Evolutionary conservation across 768 basidiomycete species (phyloP).

Genomic region (Suillus americanus): DNA sequence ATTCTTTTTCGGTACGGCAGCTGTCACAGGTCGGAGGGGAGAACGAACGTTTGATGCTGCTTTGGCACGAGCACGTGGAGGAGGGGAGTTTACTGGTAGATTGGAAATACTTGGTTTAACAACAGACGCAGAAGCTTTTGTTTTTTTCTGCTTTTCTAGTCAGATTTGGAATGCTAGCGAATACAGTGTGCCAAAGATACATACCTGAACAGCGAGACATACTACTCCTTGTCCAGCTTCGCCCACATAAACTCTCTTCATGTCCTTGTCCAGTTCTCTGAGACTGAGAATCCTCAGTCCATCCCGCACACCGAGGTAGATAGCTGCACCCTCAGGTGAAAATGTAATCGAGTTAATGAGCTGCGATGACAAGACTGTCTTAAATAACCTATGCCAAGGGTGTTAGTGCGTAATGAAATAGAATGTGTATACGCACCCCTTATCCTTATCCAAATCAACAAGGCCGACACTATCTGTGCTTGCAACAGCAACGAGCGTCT

Average conservation of each 20-base stretch:
- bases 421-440: conserved; percentile 44
- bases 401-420: conserved; percentile 5
- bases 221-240: conserved; percentile 47
- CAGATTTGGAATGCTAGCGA: not conserved
- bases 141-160: conserved; percentile 13
- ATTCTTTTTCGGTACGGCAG: not conserved
- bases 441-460: conserved; percentile 75
- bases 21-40: not conserved
- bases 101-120: conserved; percentile 9
- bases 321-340: conserved; percentile 64
- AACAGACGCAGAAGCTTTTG: conserved; percentile 9
- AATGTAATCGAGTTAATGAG: conserved; percentile 62
- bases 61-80: conserved; percentile 9
- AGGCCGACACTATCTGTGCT: conserved; percentile 54
- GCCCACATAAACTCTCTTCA: conserved; percentile 52
- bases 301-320: conserved; percentile 64
- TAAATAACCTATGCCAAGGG: conserved; percentile 47
- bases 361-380: conserved; percentile 52
- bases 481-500: conserved; percentile 62
- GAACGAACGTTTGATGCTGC: conserved; percentile 3
- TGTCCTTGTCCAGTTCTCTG: conserved; percentile 64
- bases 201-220: conserved; percentile 59
- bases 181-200: conserved; percentile 11
- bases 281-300: conserved; percentile 68
- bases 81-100: conserved; percentile 11